phyloP scores from a whole-genome alignment of 2,329 filamentous ascomycete species.

The Aspergillus alliaceus region DNA sequence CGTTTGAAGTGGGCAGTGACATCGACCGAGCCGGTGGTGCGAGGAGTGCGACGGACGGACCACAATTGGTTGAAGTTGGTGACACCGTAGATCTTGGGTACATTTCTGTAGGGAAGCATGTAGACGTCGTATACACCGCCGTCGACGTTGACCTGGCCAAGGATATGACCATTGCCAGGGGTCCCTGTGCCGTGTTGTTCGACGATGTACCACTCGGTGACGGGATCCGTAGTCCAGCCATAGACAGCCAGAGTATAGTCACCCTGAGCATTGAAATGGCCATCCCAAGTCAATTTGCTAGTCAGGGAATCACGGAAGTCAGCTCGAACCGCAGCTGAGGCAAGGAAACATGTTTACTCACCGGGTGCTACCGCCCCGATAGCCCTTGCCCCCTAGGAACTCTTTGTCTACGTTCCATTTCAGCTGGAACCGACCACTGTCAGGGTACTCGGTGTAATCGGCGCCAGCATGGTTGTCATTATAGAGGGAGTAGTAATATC shows the following conservation, averaged over 20 bases:
- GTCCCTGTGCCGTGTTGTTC: not conserved
- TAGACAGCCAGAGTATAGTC: slow-evolving; percentile 6
- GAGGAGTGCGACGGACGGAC: slow-evolving; percentile 2
- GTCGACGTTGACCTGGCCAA: slow-evolving; percentile 1
- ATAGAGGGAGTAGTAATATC: slow-evolving; percentile 6
- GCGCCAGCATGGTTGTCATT: slow-evolving; percentile 2
- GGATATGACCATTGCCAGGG: slow-evolving; percentile 2
- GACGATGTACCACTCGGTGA: slow-evolving; percentile 5
- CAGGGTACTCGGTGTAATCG: slow-evolving; percentile 1
- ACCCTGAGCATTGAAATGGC: not conserved
- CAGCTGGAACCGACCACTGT: slow-evolving; percentile 1
- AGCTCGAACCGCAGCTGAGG: not conserved
- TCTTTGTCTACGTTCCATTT: not conserved
- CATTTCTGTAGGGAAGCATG: slow-evolving; percentile 1
- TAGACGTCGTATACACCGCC: slow-evolving; percentile 3
- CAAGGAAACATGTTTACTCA: not conserved
- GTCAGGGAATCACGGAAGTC: not conserved
- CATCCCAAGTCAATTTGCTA: not conserved
- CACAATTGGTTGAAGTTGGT: slow-evolving; percentile 4
- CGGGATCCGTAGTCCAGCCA: slow-evolving; percentile 1
- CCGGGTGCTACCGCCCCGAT: not conserved
- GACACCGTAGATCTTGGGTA: slow-evolving; percentile 5
- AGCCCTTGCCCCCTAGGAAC: not conserved
- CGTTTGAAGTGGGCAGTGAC: not conserved
- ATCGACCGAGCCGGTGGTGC: not conserved